Base-by-base conservation (phyloP, 2,329 filamentous ascomycete genomes). In the Pseudogymnoascus sp. region DNA sequence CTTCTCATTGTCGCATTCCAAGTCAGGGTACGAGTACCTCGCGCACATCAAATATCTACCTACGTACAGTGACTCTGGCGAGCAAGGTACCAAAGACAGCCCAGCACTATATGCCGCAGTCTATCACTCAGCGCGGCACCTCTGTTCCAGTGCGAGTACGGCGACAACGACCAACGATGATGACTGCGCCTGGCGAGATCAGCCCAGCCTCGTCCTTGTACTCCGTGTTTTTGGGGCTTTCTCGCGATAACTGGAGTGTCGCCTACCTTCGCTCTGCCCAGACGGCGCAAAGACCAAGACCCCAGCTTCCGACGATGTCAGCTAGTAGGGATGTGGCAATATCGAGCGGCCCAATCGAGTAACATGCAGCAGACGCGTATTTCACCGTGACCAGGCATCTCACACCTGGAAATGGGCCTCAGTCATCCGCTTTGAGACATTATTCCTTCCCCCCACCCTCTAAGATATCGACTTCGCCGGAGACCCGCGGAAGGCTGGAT, bases 291-390 rank as follows among this genome's bases (percentile, higher is more conserved):
- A n/a, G 11, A 33, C 47, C 47, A 54, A 33, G 43, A 54, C 30
- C 43, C 25, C 25, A 54, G 43, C 25, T 54, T 33, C 43, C 43
- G n/a, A 54, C 43, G 25, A 18, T 54, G 25, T 54, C 25, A 54
- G 8, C 43, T 54, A 54, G 47, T 54, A 54, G 28, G 47, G 47
- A 54, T 54, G 47, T 54, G 47, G 47, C 28, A 33, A 33, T 54
- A 33, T 54, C n/a, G 25, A 18, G 28, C 47, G 47, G 47, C 47
- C 47, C 14, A 54, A 54, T 54, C 47, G 47, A 54, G 47, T 54
- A 54, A 54, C 47, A 54, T 54, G 47, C 47, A 54, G n/a, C 47
- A 54, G 8, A 54, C 47, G 28, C 47, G 47, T 54, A 54, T 54
- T 54, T 54, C 47, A 5, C 47, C 28, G 47, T 54, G 47, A 54